Base-by-base conservation (phyloP, 1,139 yeast species). In the Scheffersomyces illinoinensis region DNA sequence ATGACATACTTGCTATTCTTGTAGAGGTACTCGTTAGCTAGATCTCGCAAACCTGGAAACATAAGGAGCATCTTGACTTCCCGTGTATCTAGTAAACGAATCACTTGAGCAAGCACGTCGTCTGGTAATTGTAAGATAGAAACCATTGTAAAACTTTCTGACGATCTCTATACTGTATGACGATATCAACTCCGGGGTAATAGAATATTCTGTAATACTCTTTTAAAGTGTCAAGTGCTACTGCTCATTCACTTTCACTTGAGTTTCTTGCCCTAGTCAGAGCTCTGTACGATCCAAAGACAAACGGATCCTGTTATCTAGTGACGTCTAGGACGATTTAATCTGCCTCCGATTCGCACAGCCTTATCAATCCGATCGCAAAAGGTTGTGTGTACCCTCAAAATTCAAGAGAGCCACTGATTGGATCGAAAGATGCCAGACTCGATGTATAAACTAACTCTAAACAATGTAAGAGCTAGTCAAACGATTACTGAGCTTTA, bases 91-190 rank as follows among this genome's bases (percentile, higher is more conserved):
- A 61, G 54, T 12, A 49, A 46, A 8, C 23, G 39, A 43, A 56
- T 53, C 19, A 61, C 51, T 17, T 52, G 54, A 50, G 49, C 53
- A 26, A 61, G 58, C 4, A 61, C 58, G 21, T 62, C 64, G 23
- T 59, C 62, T 10, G 64, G 64, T n/a, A 62, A 54, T 47, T 59
- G 61, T 17, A 33, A 46, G 3, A 58, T n/a, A n/a, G 46, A 20
- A 57, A 55, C 55, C 50, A 49, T 52, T 53, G 8, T 33, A 10
- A 2, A 4, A 33, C 2, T 2, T 10, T 33, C 2, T 12, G 43
- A 33, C 17, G 2, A 3, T 4, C 1, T 12, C 43, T 33, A 33
- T 14, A 12, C 17, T 33, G 43, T 14, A 33, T 10, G 14, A 33
- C 17, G 43, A 33, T 33, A 7, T 12, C 43, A 33, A 33, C 17